phyloP scores from a whole-genome alignment of 2,329 filamentous ascomycete species.

The Penicillium hordei region DNA sequence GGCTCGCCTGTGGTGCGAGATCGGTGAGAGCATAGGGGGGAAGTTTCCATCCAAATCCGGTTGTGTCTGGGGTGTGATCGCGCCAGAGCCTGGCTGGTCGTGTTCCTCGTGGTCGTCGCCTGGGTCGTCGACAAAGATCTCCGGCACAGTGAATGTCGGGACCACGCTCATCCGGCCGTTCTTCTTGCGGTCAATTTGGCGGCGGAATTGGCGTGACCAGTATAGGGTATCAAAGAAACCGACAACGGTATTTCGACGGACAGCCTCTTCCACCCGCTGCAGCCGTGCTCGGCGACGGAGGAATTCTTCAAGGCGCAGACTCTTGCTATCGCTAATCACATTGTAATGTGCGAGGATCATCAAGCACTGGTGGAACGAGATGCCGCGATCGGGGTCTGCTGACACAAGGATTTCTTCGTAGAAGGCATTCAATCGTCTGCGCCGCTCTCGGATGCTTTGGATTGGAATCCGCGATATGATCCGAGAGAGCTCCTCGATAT shows the following conservation, averaged over 20 bases:
- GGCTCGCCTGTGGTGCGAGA: slow-evolving; percentile 27
- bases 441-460: slow-evolving; percentile 68
- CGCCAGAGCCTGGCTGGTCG: slow-evolving; percentile 17
- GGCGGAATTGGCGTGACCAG: slow-evolving; percentile 80
- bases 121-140: slow-evolving; percentile 85
- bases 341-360: slow-evolving; percentile 99
- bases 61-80: slow-evolving; percentile 25
- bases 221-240: slow-evolving; percentile 95
- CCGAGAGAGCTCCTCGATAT: slow-evolving; percentile 72
- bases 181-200: slow-evolving; percentile 69
- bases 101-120: slow-evolving; percentile 42
- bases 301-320: slow-evolving; percentile 90
- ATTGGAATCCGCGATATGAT: slow-evolving; percentile 74
- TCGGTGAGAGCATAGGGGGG: slow-evolving; percentile 37
- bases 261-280: slow-evolving; percentile 91
- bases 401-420: slow-evolving; percentile 96
- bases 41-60: slow-evolving; percentile 19
- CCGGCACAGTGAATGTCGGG: slow-evolving; percentile 79
- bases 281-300: slow-evolving; percentile 83
- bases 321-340: slow-evolving; percentile 97
- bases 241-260: slow-evolving; percentile 82
- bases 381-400: slow-evolving; percentile 82
- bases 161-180: slow-evolving; percentile 73
- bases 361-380: slow-evolving; percentile 85
- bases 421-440: slow-evolving; percentile 86